phyloP scores from a whole-genome alignment of 106 monocot species.

The Iris macrosiphon region DNA sequence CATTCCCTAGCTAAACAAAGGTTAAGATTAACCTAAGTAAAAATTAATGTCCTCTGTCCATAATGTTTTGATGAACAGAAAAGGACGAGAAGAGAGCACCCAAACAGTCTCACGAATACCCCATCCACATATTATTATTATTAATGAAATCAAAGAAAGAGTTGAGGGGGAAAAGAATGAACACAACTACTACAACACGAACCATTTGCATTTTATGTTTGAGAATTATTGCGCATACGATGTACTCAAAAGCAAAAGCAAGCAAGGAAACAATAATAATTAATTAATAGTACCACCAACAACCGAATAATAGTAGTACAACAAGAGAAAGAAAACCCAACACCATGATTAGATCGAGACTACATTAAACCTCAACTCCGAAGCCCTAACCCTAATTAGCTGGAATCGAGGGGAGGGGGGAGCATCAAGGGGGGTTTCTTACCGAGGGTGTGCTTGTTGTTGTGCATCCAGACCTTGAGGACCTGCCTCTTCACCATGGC shows the following conservation, averaged over 20 bases:
- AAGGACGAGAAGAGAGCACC: background rate
- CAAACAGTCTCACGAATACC: background rate
- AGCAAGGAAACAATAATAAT: background rate
- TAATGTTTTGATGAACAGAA: too few species aligned
- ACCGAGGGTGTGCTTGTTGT: slow-evolving; percentile 87
- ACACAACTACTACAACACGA: background rate
- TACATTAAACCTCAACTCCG: background rate
- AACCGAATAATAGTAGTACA: background rate
- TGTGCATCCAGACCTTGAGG: slow-evolving; percentile 95
- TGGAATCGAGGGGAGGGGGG: background rate
- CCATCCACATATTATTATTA: background rate
- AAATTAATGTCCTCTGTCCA: too few species aligned
- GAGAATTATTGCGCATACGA: too few species aligned
- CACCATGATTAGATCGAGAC: background rate
- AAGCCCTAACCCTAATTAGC: background rate
- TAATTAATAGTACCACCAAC: background rate
- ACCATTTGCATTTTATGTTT: too few species aligned
- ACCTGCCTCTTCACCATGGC: slow-evolving; percentile 60
- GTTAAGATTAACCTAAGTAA: too few species aligned
- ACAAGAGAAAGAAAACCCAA: background rate
- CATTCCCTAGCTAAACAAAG: too few species aligned
- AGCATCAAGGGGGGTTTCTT: slow-evolving; percentile 37
- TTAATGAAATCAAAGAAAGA: background rate
- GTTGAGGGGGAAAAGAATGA: background rate
- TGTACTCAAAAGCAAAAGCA: background rate